A percentile compares a stretch with the other conserved stretches of the same genome.
These are phyloP conservation scores for Hemisphaericaspora nanyangensis DNA, from an alignment of 805 yeast species.

Conservation along the genomic window DNA sequence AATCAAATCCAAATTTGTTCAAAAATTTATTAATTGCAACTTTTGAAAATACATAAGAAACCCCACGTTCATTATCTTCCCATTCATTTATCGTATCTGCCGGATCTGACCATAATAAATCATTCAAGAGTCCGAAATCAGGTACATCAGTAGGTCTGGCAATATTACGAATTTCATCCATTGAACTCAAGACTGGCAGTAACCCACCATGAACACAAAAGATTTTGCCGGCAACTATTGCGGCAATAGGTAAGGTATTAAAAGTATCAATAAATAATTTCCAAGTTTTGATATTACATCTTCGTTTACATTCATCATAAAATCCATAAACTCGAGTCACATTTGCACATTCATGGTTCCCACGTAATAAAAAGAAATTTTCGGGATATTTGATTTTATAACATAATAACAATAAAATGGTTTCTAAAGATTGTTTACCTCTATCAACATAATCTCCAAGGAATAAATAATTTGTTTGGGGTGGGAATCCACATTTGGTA, in stretches of 20 bases:
- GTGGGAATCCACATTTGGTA: conserved; percentile 96
- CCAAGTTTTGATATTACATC: conserved; percentile 92
- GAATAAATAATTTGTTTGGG: conserved; percentile 85
- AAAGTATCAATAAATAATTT: conserved; percentile 90
- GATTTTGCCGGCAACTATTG: conserved; percentile 91
- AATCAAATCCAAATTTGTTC: conserved; percentile 70
- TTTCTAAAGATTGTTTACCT: conserved; percentile 94
- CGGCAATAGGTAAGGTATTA: conserved; percentile 93
- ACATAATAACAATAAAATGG: conserved; percentile 80
- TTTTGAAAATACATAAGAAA: conserved; percentile 73
- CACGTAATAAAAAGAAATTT: conserved; percentile 86
- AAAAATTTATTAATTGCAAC: conserved; percentile 77
- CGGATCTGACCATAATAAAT: conserved; percentile 81
- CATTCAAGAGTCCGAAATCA: conserved; percentile 74
- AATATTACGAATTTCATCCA: conserved; percentile 72
- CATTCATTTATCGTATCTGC: conserved; percentile 80
- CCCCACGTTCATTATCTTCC: conserved; percentile 87
- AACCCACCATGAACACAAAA: conserved; percentile 89
- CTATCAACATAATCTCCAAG: conserved; percentile 97
- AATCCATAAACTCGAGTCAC: conserved; percentile 96
- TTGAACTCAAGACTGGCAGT: conserved; percentile 65
- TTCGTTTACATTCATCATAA: conserved; percentile 95
- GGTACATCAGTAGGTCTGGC: conserved; percentile 86
- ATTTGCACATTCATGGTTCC: conserved; percentile 97
- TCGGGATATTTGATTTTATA: conserved; percentile 97